phyloP scores from a whole-genome alignment of 768 basidiomycete species.

The Podaxis rugospora region DNA sequence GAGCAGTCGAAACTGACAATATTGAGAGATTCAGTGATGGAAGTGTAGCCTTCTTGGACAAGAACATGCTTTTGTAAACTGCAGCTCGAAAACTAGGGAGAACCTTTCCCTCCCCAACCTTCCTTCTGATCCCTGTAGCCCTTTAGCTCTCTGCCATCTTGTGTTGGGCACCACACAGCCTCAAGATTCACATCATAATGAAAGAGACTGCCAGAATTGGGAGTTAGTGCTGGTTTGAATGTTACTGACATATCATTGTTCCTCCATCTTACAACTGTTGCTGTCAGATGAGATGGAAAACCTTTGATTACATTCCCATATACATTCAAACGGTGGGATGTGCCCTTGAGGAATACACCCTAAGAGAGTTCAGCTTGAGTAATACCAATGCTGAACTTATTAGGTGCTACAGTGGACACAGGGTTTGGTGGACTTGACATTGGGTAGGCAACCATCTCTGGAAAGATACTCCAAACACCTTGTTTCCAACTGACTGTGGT shows the following conservation, averaged over 20 bases:
- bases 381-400: too few relatives aligned
- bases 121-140: too few relatives aligned
- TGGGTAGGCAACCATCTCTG: too few relatives aligned
- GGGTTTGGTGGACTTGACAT: too few relatives aligned
- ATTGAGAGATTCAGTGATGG: not conserved
- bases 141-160: constrained; percentile 23
- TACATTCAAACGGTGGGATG: constrained; percentile 63
- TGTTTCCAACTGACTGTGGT: too few relatives aligned
- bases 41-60: not conserved
- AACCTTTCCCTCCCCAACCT: too few relatives aligned
- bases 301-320: constrained; percentile 54
- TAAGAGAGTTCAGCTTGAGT: too few relatives aligned
- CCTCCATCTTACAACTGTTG: not conserved
- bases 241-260: not conserved
- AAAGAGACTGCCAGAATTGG: constrained; percentile 44
- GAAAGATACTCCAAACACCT: too few relatives aligned
- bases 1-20: too few relatives aligned
- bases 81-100: too few relatives aligned
- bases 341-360: constrained; percentile 52
- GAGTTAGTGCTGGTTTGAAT: constrained; percentile 42
- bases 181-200: constrained; percentile 41
- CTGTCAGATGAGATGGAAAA: constrained; percentile 49
- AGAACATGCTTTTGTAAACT: too few relatives aligned
- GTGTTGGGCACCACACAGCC: constrained; percentile 42
- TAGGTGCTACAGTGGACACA: too few relatives aligned